Percentiles rank a stretch among this genome's conserved stretches.
phyloP scores from a whole-genome alignment of 768 basidiomycete species.

The Suillus luteus region DNA sequence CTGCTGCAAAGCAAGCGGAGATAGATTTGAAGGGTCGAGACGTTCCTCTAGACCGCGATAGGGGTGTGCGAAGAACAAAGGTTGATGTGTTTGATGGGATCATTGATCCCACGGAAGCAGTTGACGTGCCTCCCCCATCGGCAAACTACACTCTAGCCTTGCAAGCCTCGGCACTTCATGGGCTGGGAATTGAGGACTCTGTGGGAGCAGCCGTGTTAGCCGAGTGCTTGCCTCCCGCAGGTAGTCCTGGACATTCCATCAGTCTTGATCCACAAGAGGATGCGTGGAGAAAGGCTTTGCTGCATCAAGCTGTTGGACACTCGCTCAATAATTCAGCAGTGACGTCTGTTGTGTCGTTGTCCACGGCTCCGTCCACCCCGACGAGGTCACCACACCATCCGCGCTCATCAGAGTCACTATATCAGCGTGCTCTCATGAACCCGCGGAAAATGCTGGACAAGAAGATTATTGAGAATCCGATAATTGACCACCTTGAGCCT shows the following conservation, averaged over 20 bases:
- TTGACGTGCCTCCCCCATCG: constrained; percentile 74
- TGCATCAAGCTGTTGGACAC: constrained; percentile 78
- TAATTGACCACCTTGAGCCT: constrained; percentile 36
- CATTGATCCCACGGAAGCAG: constrained; percentile 83
- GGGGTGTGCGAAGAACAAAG: constrained; percentile 39
- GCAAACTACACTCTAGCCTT: constrained; percentile 71
- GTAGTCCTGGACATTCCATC: constrained; percentile 56
- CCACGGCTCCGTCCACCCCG: constrained; percentile 37
- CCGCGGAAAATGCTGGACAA: constrained; percentile 39
- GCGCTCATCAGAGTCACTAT: constrained; percentile 28
- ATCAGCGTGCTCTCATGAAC: constrained; percentile 20
- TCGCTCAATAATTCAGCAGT: constrained; percentile 65
- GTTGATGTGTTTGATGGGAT: constrained; percentile 51
- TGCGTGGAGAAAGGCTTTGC: constrained; percentile 73
- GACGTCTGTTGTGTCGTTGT: constrained; percentile 38
- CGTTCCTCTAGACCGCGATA: constrained; percentile 47
- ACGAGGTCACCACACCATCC: constrained; percentile 30
- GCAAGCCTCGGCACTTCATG: constrained; percentile 73
- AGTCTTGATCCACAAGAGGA: constrained; percentile 57
- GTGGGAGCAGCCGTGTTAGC: constrained; percentile 76
- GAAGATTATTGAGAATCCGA: constrained; percentile 46
- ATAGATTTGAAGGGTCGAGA: constrained; percentile 64
- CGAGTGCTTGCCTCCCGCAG: constrained; percentile 67
- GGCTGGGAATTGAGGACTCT: constrained; percentile 73
- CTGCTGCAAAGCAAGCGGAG: constrained; percentile 76